phyloP scores from a whole-genome alignment of 805 yeast species.

The Pichia deserticola region DNA sequence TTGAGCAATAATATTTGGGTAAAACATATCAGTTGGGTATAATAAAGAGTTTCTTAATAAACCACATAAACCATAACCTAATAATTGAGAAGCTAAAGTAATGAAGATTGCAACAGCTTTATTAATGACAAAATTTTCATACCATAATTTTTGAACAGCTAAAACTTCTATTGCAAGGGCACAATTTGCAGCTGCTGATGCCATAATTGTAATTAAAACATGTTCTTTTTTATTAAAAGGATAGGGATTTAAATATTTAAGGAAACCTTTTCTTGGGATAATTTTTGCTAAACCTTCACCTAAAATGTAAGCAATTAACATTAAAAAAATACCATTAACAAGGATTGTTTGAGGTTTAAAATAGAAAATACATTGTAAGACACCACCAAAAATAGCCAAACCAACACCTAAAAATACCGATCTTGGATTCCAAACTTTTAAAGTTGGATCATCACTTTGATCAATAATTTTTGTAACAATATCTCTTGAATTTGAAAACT shows the following conservation, averaged over 20 bases:
- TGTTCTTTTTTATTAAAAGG: conserved; percentile 41
- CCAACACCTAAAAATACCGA: conserved; percentile 27
- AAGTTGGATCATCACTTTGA: conserved; percentile 31
- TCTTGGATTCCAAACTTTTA: conserved; percentile 33
- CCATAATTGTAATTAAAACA: conserved; percentile 33
- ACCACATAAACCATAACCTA: conserved; percentile 27
- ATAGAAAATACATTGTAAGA: conserved; percentile 29
- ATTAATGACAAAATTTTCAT: conserved; percentile 13
- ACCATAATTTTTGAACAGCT: conserved; percentile 30
- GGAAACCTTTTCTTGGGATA: conserved; percentile 20
- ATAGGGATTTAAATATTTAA: conserved; percentile 32
- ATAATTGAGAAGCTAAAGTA: conserved; percentile 25
- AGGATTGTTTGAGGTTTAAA: conserved; percentile 31
- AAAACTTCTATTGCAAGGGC: conserved; percentile 27
- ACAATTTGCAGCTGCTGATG: conserved; percentile 27
- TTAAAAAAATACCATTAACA: conserved; percentile 28
- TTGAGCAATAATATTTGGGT: conserved; percentile 35
- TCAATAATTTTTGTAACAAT: conserved; percentile 21
- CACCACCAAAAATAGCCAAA: conserved; percentile 30
- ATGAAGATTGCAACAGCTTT: conserved; percentile 27
- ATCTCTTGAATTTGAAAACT: conserved; percentile 4
- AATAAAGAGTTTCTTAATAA: conserved; percentile 21
- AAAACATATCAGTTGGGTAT: conserved; percentile 26
- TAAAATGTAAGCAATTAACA: conserved; percentile 26
- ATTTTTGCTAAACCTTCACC: conserved; percentile 24